Base-by-base conservation (phyloP, 345 rosid genomes). In the Erysimum cheiranthoides region DNA sequence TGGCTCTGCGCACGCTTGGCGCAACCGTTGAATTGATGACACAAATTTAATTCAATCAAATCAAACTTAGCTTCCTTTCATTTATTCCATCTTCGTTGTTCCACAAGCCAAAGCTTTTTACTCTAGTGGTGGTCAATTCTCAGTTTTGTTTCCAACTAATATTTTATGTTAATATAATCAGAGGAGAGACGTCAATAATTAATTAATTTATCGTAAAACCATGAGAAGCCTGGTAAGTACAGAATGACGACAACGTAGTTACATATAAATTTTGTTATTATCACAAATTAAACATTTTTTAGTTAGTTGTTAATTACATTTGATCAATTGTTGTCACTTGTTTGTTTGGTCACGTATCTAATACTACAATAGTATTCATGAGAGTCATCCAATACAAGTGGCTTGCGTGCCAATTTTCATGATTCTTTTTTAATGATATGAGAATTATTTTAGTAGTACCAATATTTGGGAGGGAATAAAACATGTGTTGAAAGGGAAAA, bases 1-100 rank as follows among this genome's bases (percentile, higher is more conserved):
- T 70, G 42, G 63, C 40, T 51, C 5, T 31, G 63, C 63, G 21
- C 61, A 61, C 61, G 40, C 2, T 61, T 62, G 73, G 61, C 62
- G 69, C 68, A 75, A 35, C 64, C 46, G 71, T 39, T 50, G n/a
- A n/a, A n/a, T n/a, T n/a, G 60, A 5, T 68, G 74, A 45, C 4
- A 53, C n/a, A n/a, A 45, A 75, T 21, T 21, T 1, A 21, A 21
- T 21, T 21, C 25, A 21, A 21, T 21, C 1, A 21, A 21, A 21
- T 21, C 25, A 21, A 21, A 21, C 25, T 21, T 21, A 17, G 17
- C 66, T n/a, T 58, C 54, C 30, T 50, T 38, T 69, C 35, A 60
- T 61, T 36, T 49, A 42, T 30, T 54, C 50, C 73, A 21, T 32
- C 6, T 47, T 63, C 12, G 4, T n/a, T n/a, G n/a, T 34, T 58